Evolutionary conservation across 2,329 filamentous ascomycete species (phyloP), one percentile per base, ranked within the genome.

Genomic region (Fusarium miscanthi): DNA sequence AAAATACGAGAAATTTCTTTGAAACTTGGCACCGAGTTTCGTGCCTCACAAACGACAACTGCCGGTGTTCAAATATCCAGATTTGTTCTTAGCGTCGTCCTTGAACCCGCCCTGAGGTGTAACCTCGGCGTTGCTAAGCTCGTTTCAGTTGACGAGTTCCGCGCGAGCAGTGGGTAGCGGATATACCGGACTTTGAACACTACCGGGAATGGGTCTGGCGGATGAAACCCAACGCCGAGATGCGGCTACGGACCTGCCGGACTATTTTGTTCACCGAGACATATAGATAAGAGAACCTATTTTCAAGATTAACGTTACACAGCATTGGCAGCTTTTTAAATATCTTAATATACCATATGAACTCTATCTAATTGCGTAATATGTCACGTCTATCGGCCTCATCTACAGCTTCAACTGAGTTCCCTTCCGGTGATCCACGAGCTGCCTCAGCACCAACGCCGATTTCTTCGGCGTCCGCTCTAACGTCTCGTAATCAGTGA

Each of bases 381-480:
- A 23, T 14, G 45, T 11, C 12, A 14, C 4, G 7, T 41, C 19
- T 48, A 19, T 27, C 3, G 1, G 9, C 17, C 8, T 5, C 17
- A 17, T n/a, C 53, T 45, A 67, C 6, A 52, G 13, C n/a, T 61
- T 61, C 6, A 35, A 6, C 17, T 56, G 40, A 13, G 14, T 21
- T 7, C 49, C 37, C 43, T 62, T 70, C 27, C 52, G 43, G 2
- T 27, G 23, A 7, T 67, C 58, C 3, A 71, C 40, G 0, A 71
- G 33, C 6, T 49, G 41, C 6, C 49, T 62, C 23, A 70, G 9
- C 9, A 46, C 31, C 21, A 62, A 33, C 2, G 69, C 69, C 17
- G 72, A 74, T 17, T 70, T 68, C 51, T 74, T 74, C 0, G 72
- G 72, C 3, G 69, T 70, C 12, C 69, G 35, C 37, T 70, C 66